Conservation (phyloP, 768 basidiomycete genomes). For the Phylloporus arenicola region DNA sequence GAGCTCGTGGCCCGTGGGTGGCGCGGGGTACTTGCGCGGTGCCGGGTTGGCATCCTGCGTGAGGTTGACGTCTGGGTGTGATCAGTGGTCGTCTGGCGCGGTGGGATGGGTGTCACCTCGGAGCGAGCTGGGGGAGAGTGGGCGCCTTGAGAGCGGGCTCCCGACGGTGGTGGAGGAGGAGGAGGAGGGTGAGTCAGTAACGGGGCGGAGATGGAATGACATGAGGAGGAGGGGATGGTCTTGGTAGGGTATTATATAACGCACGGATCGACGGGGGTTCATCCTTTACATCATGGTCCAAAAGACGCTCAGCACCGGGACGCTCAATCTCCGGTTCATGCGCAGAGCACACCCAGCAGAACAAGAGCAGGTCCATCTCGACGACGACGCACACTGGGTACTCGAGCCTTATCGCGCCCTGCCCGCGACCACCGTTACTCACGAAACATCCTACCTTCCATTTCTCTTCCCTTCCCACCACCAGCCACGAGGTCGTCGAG, state of each 20-base stretch:
- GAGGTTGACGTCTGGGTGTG: constrained; percentile 56
- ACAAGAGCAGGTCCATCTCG: constrained; percentile 47
- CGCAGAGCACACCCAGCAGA: constrained; percentile 58
- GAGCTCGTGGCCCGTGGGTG: constrained; percentile 76
- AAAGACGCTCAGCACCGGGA: constrained; percentile 58
- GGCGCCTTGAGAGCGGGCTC: constrained; percentile 45
- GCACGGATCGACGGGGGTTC: not conserved
- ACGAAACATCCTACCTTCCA: constrained; percentile 63
- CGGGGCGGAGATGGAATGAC: constrained; percentile 55
- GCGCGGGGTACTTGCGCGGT: constrained; percentile 62
- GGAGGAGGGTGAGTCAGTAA: constrained; percentile 44
- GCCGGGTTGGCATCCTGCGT: constrained; percentile 45
- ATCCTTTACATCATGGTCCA: constrained; percentile 20
- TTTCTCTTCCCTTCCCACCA: constrained; percentile 49
- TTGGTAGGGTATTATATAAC: constrained; percentile 22
- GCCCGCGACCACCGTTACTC: too few species aligned
- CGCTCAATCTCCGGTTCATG: constrained; percentile 66
- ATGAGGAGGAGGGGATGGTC: constrained; percentile 31
- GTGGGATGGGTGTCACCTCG: constrained; percentile 38
- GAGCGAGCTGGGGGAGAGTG: constrained; percentile 58
- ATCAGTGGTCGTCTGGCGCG: constrained; percentile 8
- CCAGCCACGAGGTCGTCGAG: constrained; percentile 45
- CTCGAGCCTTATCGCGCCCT: constrained; percentile 37
- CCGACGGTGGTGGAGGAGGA: constrained; percentile 40
- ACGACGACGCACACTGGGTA: constrained; percentile 66